Conservation (phyloP, 1,139 yeast genomes). For the Saccharomyces hybrid region DNA sequence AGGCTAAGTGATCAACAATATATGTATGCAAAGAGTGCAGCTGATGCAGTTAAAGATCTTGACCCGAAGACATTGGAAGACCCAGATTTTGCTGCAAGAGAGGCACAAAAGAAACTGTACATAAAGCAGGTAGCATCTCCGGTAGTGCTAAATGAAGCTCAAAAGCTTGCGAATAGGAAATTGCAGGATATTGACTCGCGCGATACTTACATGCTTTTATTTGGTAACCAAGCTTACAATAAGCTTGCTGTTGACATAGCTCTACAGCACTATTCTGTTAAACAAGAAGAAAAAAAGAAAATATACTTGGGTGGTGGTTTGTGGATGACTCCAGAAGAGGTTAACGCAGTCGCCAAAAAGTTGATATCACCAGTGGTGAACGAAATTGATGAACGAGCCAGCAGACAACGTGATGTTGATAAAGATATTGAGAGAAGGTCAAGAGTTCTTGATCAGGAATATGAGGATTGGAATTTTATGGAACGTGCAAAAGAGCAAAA, state of each 20-base stretch:
- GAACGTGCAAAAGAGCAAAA: conserved; percentile 18
- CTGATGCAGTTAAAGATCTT: conserved; percentile 38
- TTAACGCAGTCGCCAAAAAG: conserved; percentile 73
- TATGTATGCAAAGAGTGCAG: conserved; percentile 40
- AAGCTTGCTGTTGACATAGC: conserved; percentile 56
- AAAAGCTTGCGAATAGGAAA: conserved; percentile 48
- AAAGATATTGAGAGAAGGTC: conserved; percentile 47
- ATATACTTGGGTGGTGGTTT: conserved; percentile 87
- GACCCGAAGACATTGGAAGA: conserved; percentile 16
- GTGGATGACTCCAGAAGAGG: conserved; percentile 65
- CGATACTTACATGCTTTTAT: conserved; percentile 32
- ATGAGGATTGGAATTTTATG: conserved; percentile 28
- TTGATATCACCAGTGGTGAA: conserved; percentile 79
- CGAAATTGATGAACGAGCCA: conserved; percentile 67
- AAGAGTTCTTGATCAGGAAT: conserved; percentile 33
- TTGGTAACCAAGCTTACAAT: conserved; percentile 34
- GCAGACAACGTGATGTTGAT: conserved; percentile 63
- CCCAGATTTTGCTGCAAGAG: conserved; percentile 9
- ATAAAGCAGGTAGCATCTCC: conserved; percentile 31
- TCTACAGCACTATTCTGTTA: not conserved
- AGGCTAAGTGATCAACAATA: not conserved
- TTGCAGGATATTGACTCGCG: conserved; percentile 38
- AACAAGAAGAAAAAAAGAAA: conserved; percentile 37
- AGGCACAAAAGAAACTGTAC: conserved; percentile 14
- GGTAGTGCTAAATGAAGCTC: conserved; percentile 54